Evolutionary conservation across 2,329 filamentous ascomycete species (phyloP), one percentile per base, ranked within the genome.

Genomic region (Colletotrichum sansevieriae): DNA sequence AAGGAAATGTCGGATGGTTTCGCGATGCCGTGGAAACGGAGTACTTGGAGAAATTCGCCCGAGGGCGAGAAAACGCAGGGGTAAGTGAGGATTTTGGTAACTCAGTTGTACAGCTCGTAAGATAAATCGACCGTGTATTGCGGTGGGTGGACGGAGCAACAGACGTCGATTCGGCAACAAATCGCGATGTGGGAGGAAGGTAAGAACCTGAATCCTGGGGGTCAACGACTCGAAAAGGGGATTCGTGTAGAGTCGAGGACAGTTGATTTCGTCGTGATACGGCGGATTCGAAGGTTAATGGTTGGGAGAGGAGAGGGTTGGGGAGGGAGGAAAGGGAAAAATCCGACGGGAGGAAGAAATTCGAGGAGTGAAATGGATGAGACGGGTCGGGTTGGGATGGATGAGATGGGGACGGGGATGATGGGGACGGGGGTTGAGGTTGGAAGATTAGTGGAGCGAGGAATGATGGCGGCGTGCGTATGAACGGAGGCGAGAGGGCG

Each of bases 391-490:
- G 65, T 59, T 68, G 65, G 65, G 65, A 68, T 68, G 52, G 57
- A 60, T 29, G 29, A 20, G 64, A 68, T 67, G 66, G 63, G 44
- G 65, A 64, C 64, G 60, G 43, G 58, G 41, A 35, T 41, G 18
- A 46, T 9, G 37, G 10, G 66, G 56, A 56, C 15, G 43, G 56
- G 49, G 63, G 63, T 56, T 70, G 63, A 67, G 49, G 66, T 49
- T 65, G 66, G 47, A 56, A 58, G 51, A 67, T 51, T 25, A 57
- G 63, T 66, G 63, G 63, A 66, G 65, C 35, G 54, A 68, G 65
- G 65, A 68, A 68, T 61, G 66, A 67, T 62, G 63, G 66, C 66
- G 66, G 63, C 66, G 63, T 61, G 66, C 51, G 66, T 56, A 37
- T 57, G 65, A 66, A 66, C 61, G 65, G 61, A 65, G 65, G 61